A percentile compares a stretch with the other conserved stretches of the same genome.
phyloP scores from a whole-genome alignment of 2,329 filamentous ascomycete species.

The Fusarium tupiense region DNA sequence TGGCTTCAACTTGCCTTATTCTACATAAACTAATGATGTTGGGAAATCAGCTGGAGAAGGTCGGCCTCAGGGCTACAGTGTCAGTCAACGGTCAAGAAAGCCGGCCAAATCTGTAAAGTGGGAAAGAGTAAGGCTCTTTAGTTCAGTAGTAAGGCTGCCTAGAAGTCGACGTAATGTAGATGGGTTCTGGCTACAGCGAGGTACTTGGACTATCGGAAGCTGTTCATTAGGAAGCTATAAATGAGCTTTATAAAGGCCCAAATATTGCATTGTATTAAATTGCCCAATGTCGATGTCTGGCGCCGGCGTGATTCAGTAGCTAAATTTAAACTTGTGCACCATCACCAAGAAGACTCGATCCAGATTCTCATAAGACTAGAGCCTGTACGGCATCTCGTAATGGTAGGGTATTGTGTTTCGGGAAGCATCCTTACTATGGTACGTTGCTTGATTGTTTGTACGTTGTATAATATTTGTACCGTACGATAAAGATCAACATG shows the following conservation, averaged over 20 bases:
- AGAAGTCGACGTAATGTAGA: too few species aligned
- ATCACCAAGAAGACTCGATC: not conserved
- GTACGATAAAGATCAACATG: not conserved
- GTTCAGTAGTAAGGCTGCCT: too few species aligned
- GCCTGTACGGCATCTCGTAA: rapidly evolving
- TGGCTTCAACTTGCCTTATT: not conserved
- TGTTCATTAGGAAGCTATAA: not conserved
- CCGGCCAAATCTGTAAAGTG: not conserved
- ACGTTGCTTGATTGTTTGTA: not conserved
- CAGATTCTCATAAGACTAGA: not conserved
- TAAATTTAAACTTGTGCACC: too few species aligned
- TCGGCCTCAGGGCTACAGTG: not conserved
- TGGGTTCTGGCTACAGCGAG: too few species aligned
- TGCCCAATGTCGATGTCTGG: not conserved
- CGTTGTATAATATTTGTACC: not conserved
- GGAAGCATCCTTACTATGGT: not conserved
- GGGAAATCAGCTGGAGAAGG: not conserved
- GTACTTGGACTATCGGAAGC: too few species aligned
- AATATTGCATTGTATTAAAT: not conserved
- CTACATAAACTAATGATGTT: not conserved
- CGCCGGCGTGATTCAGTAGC: not conserved
- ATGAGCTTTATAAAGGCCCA: not conserved
- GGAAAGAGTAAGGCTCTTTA: too few species aligned
- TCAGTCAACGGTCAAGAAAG: not conserved
- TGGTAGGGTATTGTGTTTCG: rapidly evolving